A percentile compares a stretch with the other conserved stretches of the same genome.
Evolutionary conservation across 257 asterid species (phyloP).

Genomic region (Gardenia jasminoides): DNA sequence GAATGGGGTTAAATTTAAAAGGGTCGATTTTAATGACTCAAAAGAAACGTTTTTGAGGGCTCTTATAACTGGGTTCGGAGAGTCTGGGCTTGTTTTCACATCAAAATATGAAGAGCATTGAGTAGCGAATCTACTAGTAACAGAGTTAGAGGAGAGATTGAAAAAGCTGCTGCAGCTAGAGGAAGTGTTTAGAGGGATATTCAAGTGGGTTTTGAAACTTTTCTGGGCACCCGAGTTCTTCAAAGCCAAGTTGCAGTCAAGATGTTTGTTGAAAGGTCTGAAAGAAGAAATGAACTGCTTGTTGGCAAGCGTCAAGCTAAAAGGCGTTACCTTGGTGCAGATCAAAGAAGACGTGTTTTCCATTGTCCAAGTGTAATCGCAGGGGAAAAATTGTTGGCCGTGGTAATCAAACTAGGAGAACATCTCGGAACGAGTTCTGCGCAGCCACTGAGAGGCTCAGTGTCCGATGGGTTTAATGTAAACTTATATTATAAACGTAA

Average conservation of each 20-base stretch:
- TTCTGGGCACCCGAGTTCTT: slow-evolving; percentile 12
- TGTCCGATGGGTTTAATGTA: neutral
- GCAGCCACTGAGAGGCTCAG: neutral
- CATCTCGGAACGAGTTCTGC: neutral
- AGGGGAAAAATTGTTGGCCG: neutral
- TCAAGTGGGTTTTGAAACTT: slow-evolving; percentile 20
- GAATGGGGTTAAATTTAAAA: slow-evolving; percentile 57
- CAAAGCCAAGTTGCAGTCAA: slow-evolving; percentile 31
- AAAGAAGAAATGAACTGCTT: slow-evolving; percentile 26
- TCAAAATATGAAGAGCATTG: slow-evolving; percentile 42
- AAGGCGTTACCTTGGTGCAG: slow-evolving; percentile 55
- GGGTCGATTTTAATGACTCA: slow-evolving; percentile 43
- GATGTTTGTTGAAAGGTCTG: slow-evolving; percentile 58
- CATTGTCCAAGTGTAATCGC: slow-evolving; percentile 25
- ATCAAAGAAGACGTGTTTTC: slow-evolving; percentile 44
- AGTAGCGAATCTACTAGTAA: slow-evolving; percentile 10
- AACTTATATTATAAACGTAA: too few species aligned
- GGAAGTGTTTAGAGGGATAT: slow-evolving; percentile 9
- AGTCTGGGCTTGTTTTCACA: slow-evolving; percentile 26
- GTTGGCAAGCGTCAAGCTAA: slow-evolving; percentile 16
- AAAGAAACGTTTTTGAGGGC: slow-evolving; percentile 36
- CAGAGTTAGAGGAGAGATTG: neutral
- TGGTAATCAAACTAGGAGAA: neutral
- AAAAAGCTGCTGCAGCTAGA: neutral
- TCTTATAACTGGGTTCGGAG: slow-evolving; percentile 20